These are phyloP conservation scores for Pleochaeta shiraiana DNA, from an alignment of 2,329 filamentous ascomycete species.

Conservation along the genomic window DNA sequence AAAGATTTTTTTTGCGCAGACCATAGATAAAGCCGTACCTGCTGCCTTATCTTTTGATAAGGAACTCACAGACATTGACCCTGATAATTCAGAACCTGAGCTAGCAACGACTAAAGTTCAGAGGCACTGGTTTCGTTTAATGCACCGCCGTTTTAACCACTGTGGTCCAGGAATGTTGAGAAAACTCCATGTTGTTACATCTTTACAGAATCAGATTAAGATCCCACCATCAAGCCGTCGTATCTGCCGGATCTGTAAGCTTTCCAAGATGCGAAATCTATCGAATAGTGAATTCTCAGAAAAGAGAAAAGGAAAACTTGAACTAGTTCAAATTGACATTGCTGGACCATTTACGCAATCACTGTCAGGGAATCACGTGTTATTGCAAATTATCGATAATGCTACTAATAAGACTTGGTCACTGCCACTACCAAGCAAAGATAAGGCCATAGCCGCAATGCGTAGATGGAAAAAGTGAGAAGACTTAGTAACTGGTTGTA, in stretches of 20 bases:
- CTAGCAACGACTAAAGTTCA: not conserved
- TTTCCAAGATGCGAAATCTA: not conserved
- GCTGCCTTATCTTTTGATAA: not conserved
- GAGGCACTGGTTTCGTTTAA: not conserved
- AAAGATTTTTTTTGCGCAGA: not conserved
- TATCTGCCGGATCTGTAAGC: not conserved
- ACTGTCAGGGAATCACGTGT: not conserved
- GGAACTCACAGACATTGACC: not conserved
- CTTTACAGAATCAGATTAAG: not conserved
- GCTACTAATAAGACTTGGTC: not conserved
- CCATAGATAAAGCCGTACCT: not conserved
- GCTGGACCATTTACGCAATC: not conserved
- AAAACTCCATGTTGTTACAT: not conserved
- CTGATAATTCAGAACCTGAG: not conserved
- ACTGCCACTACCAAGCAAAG: not conserved
- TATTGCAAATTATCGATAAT: not conserved
- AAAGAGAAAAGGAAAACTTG: not conserved
- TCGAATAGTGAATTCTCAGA: not conserved
- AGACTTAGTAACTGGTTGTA: not conserved
- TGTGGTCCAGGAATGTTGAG: conserved; percentile 3
- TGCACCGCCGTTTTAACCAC: not conserved
- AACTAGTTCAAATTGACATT: not conserved
- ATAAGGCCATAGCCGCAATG: not conserved
- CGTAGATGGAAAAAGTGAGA: not conserved
- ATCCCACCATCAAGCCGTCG: not conserved